A percentile compares a stretch with the other conserved stretches of the same genome.
Evolutionary conservation across 176 grass and related monocot genomes (phyloP).

Genomic region (Carex kokanica): DNA sequence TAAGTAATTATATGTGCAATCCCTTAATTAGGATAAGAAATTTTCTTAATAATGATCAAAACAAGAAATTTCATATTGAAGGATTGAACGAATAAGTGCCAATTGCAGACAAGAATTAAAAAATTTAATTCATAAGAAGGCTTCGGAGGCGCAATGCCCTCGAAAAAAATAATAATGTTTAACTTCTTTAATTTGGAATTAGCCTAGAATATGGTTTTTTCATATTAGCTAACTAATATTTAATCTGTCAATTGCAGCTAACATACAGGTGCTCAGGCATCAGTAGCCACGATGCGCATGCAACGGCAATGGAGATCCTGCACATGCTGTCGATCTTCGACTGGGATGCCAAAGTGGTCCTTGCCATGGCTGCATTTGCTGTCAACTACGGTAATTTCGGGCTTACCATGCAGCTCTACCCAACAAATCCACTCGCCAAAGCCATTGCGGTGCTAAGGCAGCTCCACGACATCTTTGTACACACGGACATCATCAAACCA

Average conservation of each 20-base stretch:
- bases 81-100: no score
- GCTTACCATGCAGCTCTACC: constrained; percentile 39
- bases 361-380: constrained; percentile 40
- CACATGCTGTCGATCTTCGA: constrained; percentile 29
- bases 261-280: constrained; percentile 35
- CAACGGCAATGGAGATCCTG: constrained; percentile 31
- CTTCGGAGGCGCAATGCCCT: no score
- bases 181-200: not conserved
- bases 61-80: no score
- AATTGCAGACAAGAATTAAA: no score
- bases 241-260: constrained; percentile 11
- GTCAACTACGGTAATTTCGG: constrained; percentile 42
- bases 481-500: constrained; percentile 36
- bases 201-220: not conserved
- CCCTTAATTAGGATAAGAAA: not conserved
- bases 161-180: not conserved
- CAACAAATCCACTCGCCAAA: constrained; percentile 37
- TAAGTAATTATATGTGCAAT: not conserved
- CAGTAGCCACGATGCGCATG: constrained; percentile 27
- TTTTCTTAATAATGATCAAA: not conserved
- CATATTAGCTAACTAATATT: not conserved
- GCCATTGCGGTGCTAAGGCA: constrained; percentile 33
- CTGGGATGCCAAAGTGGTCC: constrained; percentile 45
- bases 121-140: no score
- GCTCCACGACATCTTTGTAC: constrained; percentile 39